These are phyloP conservation scores for Trametes coccinea DNA, from an alignment of 768 basidiomycete species.

Conservation along the genomic window DNA sequence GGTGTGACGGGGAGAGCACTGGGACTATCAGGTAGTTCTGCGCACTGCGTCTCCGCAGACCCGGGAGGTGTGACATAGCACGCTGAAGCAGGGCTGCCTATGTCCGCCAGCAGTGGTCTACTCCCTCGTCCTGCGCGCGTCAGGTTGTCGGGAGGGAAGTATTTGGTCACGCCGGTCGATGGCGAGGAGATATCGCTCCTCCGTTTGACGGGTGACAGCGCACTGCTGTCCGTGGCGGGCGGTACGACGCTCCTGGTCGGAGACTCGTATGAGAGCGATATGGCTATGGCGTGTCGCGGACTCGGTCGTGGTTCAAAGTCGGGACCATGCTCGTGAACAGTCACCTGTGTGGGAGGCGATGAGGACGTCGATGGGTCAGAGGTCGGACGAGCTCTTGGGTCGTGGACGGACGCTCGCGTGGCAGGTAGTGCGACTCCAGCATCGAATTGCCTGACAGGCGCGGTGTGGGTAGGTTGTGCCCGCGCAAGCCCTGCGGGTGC, in stretches of 20 bases:
- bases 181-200: conserved; percentile 10
- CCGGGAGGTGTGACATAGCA: too few species aligned
- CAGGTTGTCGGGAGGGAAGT: conserved; percentile 7
- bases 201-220: conserved; percentile 1
- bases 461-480: too few species aligned
- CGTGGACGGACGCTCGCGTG: too few species aligned
- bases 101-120: neutral
- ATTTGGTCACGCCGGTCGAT: conserved; percentile 4
- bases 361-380: conserved; percentile 10
- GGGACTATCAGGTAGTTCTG: too few species aligned
- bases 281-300: neutral
- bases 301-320: neutral
- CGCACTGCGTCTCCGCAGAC: too few species aligned
- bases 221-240: conserved; percentile 2
- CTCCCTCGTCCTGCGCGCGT: neutral
- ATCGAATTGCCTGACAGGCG: too few species aligned
- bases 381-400: neutral
- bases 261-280: conserved; percentile 6
- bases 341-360: conserved; percentile 7
- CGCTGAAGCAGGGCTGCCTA: too few species aligned
- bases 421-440: too few species aligned
- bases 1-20: neutral
- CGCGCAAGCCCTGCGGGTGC: too few species aligned
- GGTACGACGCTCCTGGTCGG: neutral
- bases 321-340: neutral